Evolutionary conservation across 31 red algal genomes (phyloP), one percentile per base, ranked within the genome.

Genomic region (Bonnemaisonia californica): DNA sequence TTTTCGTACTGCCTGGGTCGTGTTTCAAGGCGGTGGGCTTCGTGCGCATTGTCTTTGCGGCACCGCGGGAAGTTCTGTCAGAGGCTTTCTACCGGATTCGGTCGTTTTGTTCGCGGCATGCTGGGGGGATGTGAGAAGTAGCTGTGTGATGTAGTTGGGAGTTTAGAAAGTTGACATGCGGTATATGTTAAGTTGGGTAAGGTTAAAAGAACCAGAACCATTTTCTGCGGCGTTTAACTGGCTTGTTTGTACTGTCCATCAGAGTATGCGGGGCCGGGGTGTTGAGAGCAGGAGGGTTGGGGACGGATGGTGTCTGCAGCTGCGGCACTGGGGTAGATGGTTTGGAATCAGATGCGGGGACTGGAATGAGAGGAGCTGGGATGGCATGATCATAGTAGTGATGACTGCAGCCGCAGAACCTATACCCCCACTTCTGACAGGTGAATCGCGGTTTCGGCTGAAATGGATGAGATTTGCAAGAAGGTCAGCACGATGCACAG

Each of bases 1-100:
- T 99, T 47, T 94, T 94, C 33, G 86, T 91, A 37, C 72, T 99
- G 26, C 97, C 97, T n/a, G 97, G 97, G 41, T 58, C 70, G 36
- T 96, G 93, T 63, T 99, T 99, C 68, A 62, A 85, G 29, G 93
- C 97, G 42, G 27, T 40, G 34, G 54, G 67, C 36, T 99, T 78
- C 63, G 61, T 99, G 1, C 84, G 97, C 16, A 36, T 99, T 13
- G 97, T 99, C 27, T 96, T 90, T 81, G 64, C 79, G 22, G 93
- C 93, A 23, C 90, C 97, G 12, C 77, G 55, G 29, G 60, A 34
- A 16, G 28, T 94, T 35, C 84, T 99, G 22, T 41, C 30, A 11
- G 93, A 96, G 69, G 97, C 97, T 7, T 64, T 87, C 30, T 57
- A 54, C 9, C 84, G 97, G 23, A 99, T 99, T 18, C 35, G 35